Conservation (phyloP, 805 yeast species). For the Yamadazyma insecticola region DNA sequence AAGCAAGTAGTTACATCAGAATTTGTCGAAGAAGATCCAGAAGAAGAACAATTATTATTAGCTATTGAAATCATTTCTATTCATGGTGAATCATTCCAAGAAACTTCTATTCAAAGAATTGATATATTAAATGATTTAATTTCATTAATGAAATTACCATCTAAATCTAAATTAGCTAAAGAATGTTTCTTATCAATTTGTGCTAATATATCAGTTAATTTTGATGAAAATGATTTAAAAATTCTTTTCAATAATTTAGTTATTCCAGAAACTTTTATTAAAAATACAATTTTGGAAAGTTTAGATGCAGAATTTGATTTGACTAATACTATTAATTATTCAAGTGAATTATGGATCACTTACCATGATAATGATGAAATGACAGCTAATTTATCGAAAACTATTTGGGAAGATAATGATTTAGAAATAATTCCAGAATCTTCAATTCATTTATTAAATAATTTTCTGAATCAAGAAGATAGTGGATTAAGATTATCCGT, state of each 20-base stretch:
- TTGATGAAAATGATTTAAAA: slow-evolving; percentile 51
- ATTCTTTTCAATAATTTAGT: slow-evolving; percentile 54
- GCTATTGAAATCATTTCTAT: slow-evolving; percentile 70
- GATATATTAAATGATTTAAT: slow-evolving; percentile 59
- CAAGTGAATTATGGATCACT: slow-evolving; percentile 74
- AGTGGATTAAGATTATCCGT: slow-evolving; percentile 68
- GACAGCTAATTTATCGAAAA: slow-evolving; percentile 61
- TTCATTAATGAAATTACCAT: slow-evolving; percentile 63
- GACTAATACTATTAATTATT: slow-evolving; percentile 43
- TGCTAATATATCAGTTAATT: slow-evolving; percentile 67
- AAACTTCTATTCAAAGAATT: slow-evolving; percentile 63
- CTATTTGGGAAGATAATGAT: slow-evolving; percentile 81
- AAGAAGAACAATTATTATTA: slow-evolving; percentile 78
- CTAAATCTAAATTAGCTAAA: slow-evolving; percentile 76
- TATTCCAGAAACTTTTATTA: slow-evolving; percentile 64
- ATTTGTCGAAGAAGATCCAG: slow-evolving; percentile 77
- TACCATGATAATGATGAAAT: slow-evolving; percentile 66
- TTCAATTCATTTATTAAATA: slow-evolving; percentile 37
- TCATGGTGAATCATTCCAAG: slow-evolving; percentile 66
- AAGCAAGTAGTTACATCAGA: slow-evolving; percentile 55
- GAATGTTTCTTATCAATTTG: slow-evolving; percentile 77
- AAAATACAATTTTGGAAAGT: slow-evolving; percentile 75
- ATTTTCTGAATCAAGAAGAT: slow-evolving; percentile 50
- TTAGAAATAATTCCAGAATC: slow-evolving; percentile 45
- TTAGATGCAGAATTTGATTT: slow-evolving; percentile 79